A percentile compares a stretch with the other conserved stretches of the same genome.
phyloP scores from a whole-genome alignment of 2,329 filamentous ascomycete genomes.

The Trichothecium roseum region DNA sequence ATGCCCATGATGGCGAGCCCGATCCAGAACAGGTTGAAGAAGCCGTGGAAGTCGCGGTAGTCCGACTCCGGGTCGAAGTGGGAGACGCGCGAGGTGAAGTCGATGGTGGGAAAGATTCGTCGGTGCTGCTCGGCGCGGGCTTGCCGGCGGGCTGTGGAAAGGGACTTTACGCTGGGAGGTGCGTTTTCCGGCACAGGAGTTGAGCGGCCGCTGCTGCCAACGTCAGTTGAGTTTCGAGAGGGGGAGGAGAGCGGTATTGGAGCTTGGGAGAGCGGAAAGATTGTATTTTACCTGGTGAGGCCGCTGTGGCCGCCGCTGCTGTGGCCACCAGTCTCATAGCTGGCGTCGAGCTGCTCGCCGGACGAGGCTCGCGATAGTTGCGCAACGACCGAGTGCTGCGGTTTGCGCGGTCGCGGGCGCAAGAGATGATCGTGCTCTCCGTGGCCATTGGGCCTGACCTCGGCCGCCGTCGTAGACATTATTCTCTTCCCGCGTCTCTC shows the following conservation, averaged over 20 bases:
- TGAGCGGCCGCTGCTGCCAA: constrained; percentile 55
- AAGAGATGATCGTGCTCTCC: constrained; percentile 31
- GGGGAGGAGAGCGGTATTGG: background rate
- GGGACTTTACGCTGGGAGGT: constrained; percentile 79
- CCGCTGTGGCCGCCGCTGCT: constrained; percentile 19
- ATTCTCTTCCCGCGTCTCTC: background rate
- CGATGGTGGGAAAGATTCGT: constrained; percentile 84
- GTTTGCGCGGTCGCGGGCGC: constrained; percentile 39
- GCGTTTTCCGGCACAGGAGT: constrained; percentile 83
- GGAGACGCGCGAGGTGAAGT: constrained; percentile 82
- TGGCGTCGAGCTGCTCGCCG: constrained; percentile 8
- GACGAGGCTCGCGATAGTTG: constrained; percentile 28
- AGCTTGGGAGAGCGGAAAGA: background rate
- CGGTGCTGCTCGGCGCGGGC: constrained; percentile 70
- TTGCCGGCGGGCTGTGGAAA: constrained; percentile 76
- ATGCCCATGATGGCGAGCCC: constrained; percentile 93
- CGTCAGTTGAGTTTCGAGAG: background rate
- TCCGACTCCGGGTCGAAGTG: constrained; percentile 92
- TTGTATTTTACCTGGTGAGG: constrained; percentile 31
- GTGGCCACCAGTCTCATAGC: no score
- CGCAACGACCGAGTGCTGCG: constrained; percentile 35
- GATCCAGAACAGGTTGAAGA: constrained; percentile 98
- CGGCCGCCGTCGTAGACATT: constrained; percentile 1
- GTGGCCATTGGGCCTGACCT: constrained; percentile 12
- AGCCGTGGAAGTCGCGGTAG: constrained; percentile 89